phyloP scores from a whole-genome alignment of 768 basidiomycete genomes.

The Mycena filopes region DNA sequence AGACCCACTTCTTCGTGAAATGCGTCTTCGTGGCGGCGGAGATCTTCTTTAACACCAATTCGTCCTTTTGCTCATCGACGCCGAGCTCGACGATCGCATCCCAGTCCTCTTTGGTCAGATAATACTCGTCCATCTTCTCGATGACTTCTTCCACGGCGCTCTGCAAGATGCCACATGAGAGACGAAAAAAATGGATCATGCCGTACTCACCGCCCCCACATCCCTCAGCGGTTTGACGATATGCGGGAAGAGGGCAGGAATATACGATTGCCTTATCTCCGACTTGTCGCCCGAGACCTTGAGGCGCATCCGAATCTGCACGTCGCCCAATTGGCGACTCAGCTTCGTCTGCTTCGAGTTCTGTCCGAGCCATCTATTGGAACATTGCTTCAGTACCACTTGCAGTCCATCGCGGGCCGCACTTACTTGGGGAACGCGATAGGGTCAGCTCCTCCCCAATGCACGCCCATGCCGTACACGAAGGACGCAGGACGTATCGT shows the following conservation, averaged over 20 bases:
- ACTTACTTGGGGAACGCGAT: constrained; percentile 89
- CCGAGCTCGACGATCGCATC: constrained; percentile 95
- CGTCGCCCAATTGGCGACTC: constrained; percentile 81
- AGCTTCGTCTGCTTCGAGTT: constrained; percentile 94
- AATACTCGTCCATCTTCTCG: constrained; percentile 93
- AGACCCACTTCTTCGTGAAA: constrained; percentile 83
- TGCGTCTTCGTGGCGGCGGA: constrained; percentile 81
- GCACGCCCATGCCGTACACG: constrained; percentile 77
- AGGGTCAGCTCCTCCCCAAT: constrained; percentile 72
- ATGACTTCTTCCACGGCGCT: constrained; percentile 86
- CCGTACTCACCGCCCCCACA: constrained; percentile 72
- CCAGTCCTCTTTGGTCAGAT: constrained; percentile 94
- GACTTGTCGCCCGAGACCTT: constrained; percentile 90
- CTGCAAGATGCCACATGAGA: constrained; percentile 50
- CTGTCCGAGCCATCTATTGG: constrained; percentile 91
- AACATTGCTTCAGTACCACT: constrained; percentile 12
- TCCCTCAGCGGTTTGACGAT: constrained; percentile 84
- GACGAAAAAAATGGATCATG: not conserved
- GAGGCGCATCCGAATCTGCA: constrained; percentile 95
- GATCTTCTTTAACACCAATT: constrained; percentile 84
- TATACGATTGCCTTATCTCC: constrained; percentile 92
- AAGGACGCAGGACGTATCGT: constrained; percentile 88
- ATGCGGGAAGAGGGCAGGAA: constrained; percentile 87
- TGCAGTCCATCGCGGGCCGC: constrained; percentile 1
- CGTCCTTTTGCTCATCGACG: constrained; percentile 82